phyloP scores from a whole-genome alignment of 331 rosid genomes.

The Pyrus hybrid region DNA sequence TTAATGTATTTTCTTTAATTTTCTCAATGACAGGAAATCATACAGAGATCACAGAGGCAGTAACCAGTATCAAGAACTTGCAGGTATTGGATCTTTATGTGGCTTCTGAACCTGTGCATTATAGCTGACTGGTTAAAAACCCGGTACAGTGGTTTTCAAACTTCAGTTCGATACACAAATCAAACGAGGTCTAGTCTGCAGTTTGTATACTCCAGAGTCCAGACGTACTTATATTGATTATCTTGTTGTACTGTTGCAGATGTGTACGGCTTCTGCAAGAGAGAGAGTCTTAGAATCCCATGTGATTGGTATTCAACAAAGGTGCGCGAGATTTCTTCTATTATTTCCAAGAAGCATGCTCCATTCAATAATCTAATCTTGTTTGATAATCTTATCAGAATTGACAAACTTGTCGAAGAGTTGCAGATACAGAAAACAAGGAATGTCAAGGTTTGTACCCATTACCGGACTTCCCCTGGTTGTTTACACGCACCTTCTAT shows the following conservation, averaged over 20 bases:
- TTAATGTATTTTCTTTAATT: not conserved
- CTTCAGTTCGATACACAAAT: not conserved
- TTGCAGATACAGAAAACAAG: constrained; percentile 8
- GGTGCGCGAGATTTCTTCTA: not conserved
- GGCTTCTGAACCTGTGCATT: not conserved
- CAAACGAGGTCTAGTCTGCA: not conserved
- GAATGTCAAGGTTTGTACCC: constrained; percentile 10
- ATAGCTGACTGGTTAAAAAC: not conserved
- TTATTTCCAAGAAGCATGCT: not conserved
- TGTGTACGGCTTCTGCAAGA: constrained; percentile 1
- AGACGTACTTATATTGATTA: not conserved
- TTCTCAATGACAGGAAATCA: not conserved
- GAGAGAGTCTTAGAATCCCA: constrained; percentile 20
- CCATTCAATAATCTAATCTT: not conserved
- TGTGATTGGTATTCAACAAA: constrained; percentile 1
- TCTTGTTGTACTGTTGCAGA: constrained; percentile 2
- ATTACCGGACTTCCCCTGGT: not conserved
- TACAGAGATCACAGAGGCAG: not conserved
- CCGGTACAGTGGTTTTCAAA: not conserved
- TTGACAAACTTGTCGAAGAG: constrained; percentile 9
- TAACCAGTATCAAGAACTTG: not conserved
- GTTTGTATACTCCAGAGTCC: not conserved
- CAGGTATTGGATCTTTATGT: constrained; percentile 7
- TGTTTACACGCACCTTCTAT: not conserved
- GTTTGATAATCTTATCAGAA: not conserved